Evolutionary conservation across 345 rosid species (phyloP).

Genomic region (Draba incana): DNA sequence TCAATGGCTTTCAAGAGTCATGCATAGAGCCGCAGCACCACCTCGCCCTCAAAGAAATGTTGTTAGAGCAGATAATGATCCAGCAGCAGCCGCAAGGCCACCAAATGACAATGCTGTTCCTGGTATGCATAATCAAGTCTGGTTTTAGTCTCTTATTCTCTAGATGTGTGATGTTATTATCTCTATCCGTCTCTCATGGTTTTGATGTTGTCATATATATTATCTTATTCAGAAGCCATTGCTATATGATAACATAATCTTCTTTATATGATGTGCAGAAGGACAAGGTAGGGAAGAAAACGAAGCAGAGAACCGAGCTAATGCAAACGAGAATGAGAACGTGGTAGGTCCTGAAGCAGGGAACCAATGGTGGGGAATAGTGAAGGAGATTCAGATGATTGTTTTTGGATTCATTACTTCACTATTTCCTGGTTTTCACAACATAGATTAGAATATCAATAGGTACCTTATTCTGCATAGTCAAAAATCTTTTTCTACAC

Average conservation of each 20-base stretch:
- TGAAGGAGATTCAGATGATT: slow-evolving; percentile 86
- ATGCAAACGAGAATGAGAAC: slow-evolving; percentile 56
- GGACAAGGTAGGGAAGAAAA: slow-evolving; percentile 57
- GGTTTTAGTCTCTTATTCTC: neutral
- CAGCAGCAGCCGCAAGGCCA: slow-evolving; percentile 57
- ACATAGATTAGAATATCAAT: slow-evolving; percentile 56
- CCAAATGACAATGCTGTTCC: slow-evolving; percentile 56
- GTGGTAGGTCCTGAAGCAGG: slow-evolving; percentile 49
- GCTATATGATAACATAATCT: neutral
- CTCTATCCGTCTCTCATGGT: neutral
- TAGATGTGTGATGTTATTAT: neutral
- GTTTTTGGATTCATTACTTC: slow-evolving; percentile 84
- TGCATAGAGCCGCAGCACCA: slow-evolving; percentile 91
- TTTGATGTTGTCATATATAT: neutral
- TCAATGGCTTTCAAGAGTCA: slow-evolving; percentile 80
- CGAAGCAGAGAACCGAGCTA: slow-evolving; percentile 46
- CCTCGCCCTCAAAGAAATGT: slow-evolving; percentile 70
- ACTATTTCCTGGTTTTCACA: slow-evolving; percentile 83
- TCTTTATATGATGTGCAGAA: slow-evolving; percentile 35
- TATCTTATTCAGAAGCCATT: slow-evolving; percentile 1
- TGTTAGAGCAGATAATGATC: slow-evolving; percentile 58
- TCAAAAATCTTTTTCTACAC: neutral
- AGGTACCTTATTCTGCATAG: neutral
- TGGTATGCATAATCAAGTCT: slow-evolving; percentile 45
- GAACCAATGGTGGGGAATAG: slow-evolving; percentile 82